Evolutionary conservation across 768 basidiomycete genomes (phyloP), one percentile per base, ranked within the genome.

Genomic region (Fibroporia radiculosa): DNA sequence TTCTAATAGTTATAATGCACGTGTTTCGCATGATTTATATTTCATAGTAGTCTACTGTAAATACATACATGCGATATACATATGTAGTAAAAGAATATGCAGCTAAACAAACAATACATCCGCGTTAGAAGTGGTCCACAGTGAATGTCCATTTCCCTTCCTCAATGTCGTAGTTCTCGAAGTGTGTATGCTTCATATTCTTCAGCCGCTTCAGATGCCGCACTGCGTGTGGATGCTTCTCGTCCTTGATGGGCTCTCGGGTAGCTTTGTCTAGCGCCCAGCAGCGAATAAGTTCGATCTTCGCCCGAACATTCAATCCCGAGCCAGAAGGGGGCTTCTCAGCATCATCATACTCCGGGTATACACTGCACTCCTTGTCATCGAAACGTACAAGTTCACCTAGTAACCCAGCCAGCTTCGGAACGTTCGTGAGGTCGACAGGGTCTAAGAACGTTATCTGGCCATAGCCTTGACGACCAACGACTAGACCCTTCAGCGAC

Each of bases 231-330:
- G 84, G 79, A 56, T 91, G 76, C 24, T 72, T 74, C 48, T 74
- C 68, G 54, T 98, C 89, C 62, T 84, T 92, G 64, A 98, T 82
- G 31, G 88, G 84, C 58, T 93, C 82, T 48, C 91, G 73, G 26
- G 90, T 91, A 32, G 88, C 85, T 69, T 93, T 93, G 65, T 97
- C 91, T 51, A 82, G 72, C 37, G 90, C 75, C 84, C 87, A 98
- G 66, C 91, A 93, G 42, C 78, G 71, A 52, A 86, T 66, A 34
- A 99, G 67, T 36, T 75, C 71, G 52, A 99, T 77, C 47, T 71
- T 73, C 18, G 93, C 90, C 24, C 75, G 80, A 19, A 93, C 92
- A 58, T 98, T 98, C 44, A 99, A 70, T 28, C 96, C 96, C 18
- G 80, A 71, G 13, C 93, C 91, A 18, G 80, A 74, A 8, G 79